Evolutionary conservation across 805 yeast species (phyloP).

Genomic region (Ogataea angusta): DNA sequence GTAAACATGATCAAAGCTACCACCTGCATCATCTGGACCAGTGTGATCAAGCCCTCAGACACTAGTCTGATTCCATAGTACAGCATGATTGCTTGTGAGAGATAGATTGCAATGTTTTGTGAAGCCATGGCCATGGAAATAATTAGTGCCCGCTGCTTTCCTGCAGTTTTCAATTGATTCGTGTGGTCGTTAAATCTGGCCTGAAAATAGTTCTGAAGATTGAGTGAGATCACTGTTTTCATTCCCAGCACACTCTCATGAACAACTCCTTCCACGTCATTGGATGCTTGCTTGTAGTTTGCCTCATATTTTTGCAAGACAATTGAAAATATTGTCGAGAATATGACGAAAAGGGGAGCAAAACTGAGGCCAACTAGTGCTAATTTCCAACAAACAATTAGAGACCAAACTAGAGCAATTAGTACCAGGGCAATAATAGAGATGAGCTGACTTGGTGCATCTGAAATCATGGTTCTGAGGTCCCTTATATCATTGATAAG

Average conservation of each 20-base stretch:
- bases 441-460: slow-evolving; percentile 52
- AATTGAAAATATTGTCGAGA: slow-evolving; percentile 51
- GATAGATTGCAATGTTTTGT: slow-evolving; percentile 48
- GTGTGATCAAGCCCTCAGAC: slow-evolving; percentile 50
- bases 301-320: slow-evolving; percentile 56
- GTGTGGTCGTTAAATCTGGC: slow-evolving; percentile 35
- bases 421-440: slow-evolving; percentile 52
- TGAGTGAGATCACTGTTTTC: slow-evolving; percentile 59
- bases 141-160: slow-evolving; percentile 49
- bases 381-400: slow-evolving; percentile 79
- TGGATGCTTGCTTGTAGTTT: slow-evolving; percentile 53
- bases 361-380: slow-evolving; percentile 78
- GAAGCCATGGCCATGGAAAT: slow-evolving; percentile 69
- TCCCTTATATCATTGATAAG: slow-evolving; percentile 82
- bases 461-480: slow-evolving; percentile 59
- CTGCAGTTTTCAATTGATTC: slow-evolving; percentile 34
- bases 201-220: slow-evolving; percentile 48
- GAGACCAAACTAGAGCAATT: slow-evolving; percentile 74
- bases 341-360: slow-evolving; percentile 56
- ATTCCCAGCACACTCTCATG: slow-evolving; percentile 58
- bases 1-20: slow-evolving; percentile 73
- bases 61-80: slow-evolving; percentile 80
- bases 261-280: slow-evolving; percentile 47
- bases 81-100: slow-evolving; percentile 69
- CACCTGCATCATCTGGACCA: slow-evolving; percentile 61